Evolutionary conservation across 2,329 filamentous ascomycete genomes (phyloP), one percentile per base, ranked within the genome.

Genomic region (Pseudogymnoascus sp.): DNA sequence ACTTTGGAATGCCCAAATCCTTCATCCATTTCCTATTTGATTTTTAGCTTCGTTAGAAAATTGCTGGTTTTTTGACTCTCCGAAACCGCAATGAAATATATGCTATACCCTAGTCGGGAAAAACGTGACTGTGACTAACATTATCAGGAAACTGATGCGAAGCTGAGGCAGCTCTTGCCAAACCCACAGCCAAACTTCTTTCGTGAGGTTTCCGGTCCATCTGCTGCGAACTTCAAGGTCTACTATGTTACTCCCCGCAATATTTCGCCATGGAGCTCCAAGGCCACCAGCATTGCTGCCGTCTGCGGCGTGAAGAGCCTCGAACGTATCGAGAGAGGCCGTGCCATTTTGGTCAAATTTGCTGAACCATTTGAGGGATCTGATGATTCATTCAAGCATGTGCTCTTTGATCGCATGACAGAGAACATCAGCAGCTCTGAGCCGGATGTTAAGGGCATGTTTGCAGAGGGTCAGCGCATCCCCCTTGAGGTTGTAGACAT

Each of bases 181-280:
- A 53, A 18, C 38, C 28, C 28, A 6, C 21, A 8, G 6, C 37
- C 12, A 16, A 10, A 62, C 25, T 62, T 47, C 40, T 61, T 44
- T 31, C 35, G 35, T 5, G 59, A 61, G 4, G 59, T 31, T 44
- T 61, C 38, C 12, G 38, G 25, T 38, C n/a, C 33, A 61, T 61
- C 23, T 47, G 25, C 62, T 21, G 10, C 37, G 6, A 63, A 62
- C 33, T 67, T 63, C 12, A 62, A 66, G 47, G 61, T 68, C n/a
- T 70, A 68, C 73, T 91, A 92, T 73, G 82, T 96, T 64, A 86
- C 84, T 56, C 93, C 93, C 18, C 85, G 93, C 68, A 89, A 90
- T 70, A 92, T 96, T 69, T 97, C 92, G 42, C 94, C 94, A 73
- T 99, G 94, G 94, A 97, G 92, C 77, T 96, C 92, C 63, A 92